A percentile compares a stretch with the other conserved stretches of the same genome.
phyloP scores from a whole-genome alignment of 495 filamentous ascomycete species.

The Neurospora sp. region DNA sequence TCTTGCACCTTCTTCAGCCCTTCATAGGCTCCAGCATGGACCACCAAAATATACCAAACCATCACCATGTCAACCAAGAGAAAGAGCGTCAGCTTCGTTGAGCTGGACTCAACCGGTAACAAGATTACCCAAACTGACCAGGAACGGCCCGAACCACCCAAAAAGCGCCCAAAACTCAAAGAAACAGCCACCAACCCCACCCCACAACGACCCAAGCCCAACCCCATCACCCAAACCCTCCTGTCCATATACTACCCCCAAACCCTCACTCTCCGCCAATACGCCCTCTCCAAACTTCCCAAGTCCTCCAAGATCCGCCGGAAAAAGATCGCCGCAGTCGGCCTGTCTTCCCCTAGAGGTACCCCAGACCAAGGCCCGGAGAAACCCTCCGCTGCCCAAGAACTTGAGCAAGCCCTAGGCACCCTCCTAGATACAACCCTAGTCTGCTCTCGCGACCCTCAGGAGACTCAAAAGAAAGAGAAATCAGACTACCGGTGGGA shows the following conservation, averaged over 20 bases:
- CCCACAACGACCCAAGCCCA: background rate
- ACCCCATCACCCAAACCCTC: slow-evolving; percentile 48
- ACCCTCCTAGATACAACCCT: slow-evolving; percentile 57
- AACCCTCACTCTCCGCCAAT: slow-evolving; percentile 60
- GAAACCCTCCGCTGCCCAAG: slow-evolving; percentile 15
- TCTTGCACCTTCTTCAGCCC: background rate
- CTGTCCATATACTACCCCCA: slow-evolving; percentile 64
- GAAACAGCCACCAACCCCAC: background rate
- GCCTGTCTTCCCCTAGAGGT: slow-evolving; percentile 11
- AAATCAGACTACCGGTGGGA: slow-evolving; percentile 35
- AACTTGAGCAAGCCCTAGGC: slow-evolving; percentile 32
- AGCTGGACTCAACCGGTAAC: background rate
- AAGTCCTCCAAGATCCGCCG: slow-evolving; percentile 32
- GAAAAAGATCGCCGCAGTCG: slow-evolving; percentile 37
- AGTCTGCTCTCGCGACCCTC: slow-evolving; percentile 38
- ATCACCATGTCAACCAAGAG: background rate
- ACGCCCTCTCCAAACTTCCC: slow-evolving; percentile 47
- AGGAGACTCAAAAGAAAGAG: slow-evolving; percentile 18
- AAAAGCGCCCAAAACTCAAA: background rate
- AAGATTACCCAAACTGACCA: background rate
- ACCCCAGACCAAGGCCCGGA: background rate
- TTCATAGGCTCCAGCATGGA: background rate
- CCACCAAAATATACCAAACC: background rate
- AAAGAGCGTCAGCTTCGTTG: background rate
- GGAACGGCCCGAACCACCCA: background rate